Evolutionary conservation across 306 rosid species (phyloP), one percentile per base, ranked within the genome.

Genomic region (Delonix regia): DNA sequence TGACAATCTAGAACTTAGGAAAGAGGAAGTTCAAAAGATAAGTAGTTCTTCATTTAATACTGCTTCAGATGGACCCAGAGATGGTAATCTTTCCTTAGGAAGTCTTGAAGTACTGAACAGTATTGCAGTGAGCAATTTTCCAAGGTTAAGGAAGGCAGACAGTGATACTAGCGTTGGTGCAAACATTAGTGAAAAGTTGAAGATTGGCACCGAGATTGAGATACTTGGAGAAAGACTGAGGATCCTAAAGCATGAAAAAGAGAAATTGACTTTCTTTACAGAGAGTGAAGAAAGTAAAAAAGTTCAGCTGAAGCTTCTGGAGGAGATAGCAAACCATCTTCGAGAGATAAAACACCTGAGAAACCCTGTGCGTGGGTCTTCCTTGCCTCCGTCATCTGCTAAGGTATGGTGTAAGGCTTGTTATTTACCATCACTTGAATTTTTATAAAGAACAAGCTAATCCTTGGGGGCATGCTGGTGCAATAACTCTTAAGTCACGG

Each of bases 131-230:
- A 65, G 74, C 41, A 63, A 59, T 56, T 75, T 65, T 77, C 76
- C 57, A 55, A 53, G 62, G 74, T 10, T 66, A 64, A 74, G 78
- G 59, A 75, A 30, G 73, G 76, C 25, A 11, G 75, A 39, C 53
- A 52, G 44, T 59, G 74, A 49, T 21, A 66, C 44, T 47, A 38
- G 36, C 14, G 53, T 61, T 71, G 80, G 13, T 49, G 76, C 69
- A 9, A 86, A 78, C 73, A 73, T 19, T 62, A 55, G 30, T 73
- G 88, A 71, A 60, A 85, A 83, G 87, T 69, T 42, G n/a, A 85
- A 67, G 81, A 82, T 87, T 69, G 85, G 78, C 67, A 47, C 73
- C 34, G 86, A 84, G 83, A 85, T 86, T 79, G 85, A 83, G 80
- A 59, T 71, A 64, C 88, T 83, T 6, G 73, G 62, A 74, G 88